Evolutionary conservation across 2,329 filamentous ascomycete genomes (phyloP), one percentile per base, ranked within the genome.

Genomic region (Aspergillus sp.): DNA sequence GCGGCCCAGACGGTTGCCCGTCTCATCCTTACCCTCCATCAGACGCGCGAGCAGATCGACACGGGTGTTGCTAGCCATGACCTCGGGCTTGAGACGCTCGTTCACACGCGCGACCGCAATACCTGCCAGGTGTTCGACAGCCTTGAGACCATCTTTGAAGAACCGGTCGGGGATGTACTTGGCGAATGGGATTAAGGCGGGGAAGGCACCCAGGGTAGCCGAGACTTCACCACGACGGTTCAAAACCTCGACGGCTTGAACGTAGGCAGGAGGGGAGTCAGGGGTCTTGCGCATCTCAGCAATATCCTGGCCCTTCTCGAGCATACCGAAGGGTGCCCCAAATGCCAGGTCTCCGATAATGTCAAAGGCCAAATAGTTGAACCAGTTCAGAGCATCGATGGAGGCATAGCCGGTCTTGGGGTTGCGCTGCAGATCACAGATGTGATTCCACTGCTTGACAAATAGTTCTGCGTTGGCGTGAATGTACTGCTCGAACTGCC

Each of bases 401-500:
- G 78, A 74, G 8, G 82, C 83, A 47, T 76, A 79, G 4, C 75
- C 75, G 26, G 69, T 74, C 59, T 75, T 57, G 41, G 71, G 71
- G 39, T 73, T 59, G 7, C 71, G 66, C 7, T 73, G 66, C 3
- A 61, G 60, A n/a, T 73, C 66, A 8, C 75, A 74, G 5, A 91
- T 70, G 12, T 72, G 73, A 60, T 88, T 85, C 78, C 88, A 88
- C 63, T 88, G 81, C 49, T 73, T 72, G 27, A 86, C 80, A 48
- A 94, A 86, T 9, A 82, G 70, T 48, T 85, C 80, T 3, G 94
- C 76, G 64, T 94, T 94, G 54, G 76, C 72, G 61, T 87, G 83
- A 56, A 95, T 91, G 67, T 91, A 94, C 44, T 88, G 86, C 71
- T 95, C 89, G 62, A 94, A 94, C 63, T 94, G 82, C 49, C 77